These are phyloP conservation scores for Mycena galopus DNA, from an alignment of 768 basidiomycete genomes.

Conservation along the genomic window DNA sequence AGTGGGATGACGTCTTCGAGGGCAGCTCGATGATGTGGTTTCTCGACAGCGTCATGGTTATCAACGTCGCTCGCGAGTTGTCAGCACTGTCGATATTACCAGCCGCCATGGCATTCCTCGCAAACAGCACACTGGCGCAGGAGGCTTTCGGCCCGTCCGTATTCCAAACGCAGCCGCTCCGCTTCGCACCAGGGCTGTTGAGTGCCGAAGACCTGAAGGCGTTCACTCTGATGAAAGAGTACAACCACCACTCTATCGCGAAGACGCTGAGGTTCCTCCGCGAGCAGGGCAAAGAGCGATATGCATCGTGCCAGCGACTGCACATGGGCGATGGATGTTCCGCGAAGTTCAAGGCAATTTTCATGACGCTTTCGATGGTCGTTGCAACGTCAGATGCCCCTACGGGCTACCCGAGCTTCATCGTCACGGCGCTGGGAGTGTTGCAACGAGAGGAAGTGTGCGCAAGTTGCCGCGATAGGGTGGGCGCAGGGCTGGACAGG, in stretches of 20 bases:
- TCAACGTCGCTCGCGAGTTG: conserved; percentile 30
- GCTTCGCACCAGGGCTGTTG: conserved; percentile 33
- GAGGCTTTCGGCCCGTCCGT: conserved; percentile 33
- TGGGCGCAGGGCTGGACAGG: conserved; percentile 27
- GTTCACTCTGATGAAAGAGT: conserved; percentile 34
- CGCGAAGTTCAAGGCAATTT: conserved; percentile 26
- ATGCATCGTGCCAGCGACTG: conserved; percentile 18
- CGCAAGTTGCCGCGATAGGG: conserved; percentile 25
- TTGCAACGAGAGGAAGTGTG: conserved; percentile 30
- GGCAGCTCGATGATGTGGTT: conserved; percentile 31
- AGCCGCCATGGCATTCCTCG: conserved; percentile 31
- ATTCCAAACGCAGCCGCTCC: conserved; percentile 32
- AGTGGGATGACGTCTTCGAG: conserved; percentile 34
- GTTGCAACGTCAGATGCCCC: conserved; percentile 31
- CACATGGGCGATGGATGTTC: conserved; percentile 20
- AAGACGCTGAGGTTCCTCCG: conserved; percentile 29
- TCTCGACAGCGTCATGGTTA: conserved; percentile 25
- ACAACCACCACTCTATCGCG: conserved; percentile 26
- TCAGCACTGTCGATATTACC: conserved; percentile 24
- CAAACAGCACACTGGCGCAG: conserved; percentile 32
- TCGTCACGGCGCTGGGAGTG: conserved; percentile 25
- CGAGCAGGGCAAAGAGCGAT: conserved; percentile 30
- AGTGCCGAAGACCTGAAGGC: conserved; percentile 29
- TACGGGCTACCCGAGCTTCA: conserved; percentile 33
- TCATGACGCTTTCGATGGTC: conserved; percentile 25